Base-by-base conservation (phyloP, 2,329 filamentous ascomycete genomes). In the Penicillium sp. region DNA sequence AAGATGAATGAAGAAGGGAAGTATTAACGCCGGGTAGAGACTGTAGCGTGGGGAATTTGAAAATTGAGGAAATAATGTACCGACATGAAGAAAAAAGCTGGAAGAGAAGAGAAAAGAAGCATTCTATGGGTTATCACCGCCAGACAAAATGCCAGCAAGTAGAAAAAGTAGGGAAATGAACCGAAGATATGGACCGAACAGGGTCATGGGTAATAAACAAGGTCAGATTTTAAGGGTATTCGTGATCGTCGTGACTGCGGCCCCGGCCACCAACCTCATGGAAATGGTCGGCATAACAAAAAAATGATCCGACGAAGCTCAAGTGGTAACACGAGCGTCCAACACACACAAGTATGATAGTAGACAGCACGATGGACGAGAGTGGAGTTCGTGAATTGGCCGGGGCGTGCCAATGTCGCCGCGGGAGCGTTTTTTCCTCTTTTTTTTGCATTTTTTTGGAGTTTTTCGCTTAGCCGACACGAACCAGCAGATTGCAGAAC, bases 101-200 rank as follows among this genome's bases (percentile, higher is more conserved):
- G 23, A 60, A 59, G 64, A 51, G 43, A 60, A 56, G 63, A 58
- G 61, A 66, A 63, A 60, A 56, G 65, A 68, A 64, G 43, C 65
- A 66, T 65, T 74, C 71, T 74, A 74, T 74, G 61, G 66, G 66
- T 66, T 68, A 66, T 64, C 68, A 68, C 64, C 64, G 67, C 68
- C 63, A 68, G 67, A 67, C 54, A 49, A 69, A 72, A 71, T 72
- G 76, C 73, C 67, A 57, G 62, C 57, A 59, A 69, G 64, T 62
- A 10, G 56, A 67, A 65, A 60, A 61, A 54, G 50, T 62, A 62
- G 59, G 60, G 60, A 58, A 54, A 65, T 65, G 57, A 64, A 65
- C 63, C 67, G 68, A 70, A 69, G 71, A 74, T 71, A 69, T 70
- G 63, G 67, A 71, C 71, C 66, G 64, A 64, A 54, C 51, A 51